Conservation (phyloP, 495 filamentous ascomycete species). For the Talaromyces trachyspermus region DNA sequence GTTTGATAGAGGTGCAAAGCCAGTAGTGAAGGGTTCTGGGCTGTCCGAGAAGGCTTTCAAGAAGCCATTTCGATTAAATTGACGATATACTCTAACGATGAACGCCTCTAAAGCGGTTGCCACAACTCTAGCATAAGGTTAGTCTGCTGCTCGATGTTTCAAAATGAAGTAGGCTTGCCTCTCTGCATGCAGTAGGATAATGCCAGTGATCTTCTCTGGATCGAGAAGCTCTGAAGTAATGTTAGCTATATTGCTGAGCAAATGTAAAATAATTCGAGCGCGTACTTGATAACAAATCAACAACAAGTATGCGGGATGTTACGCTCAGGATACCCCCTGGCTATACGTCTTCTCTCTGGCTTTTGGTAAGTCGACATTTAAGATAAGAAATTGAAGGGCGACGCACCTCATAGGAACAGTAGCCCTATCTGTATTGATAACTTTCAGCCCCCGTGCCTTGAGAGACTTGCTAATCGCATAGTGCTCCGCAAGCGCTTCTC, state of each 20-base stretch:
- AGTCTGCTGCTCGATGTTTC: conserved; percentile 1
- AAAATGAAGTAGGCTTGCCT: conserved; percentile 28
- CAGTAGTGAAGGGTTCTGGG: conserved; percentile 83
- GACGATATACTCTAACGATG: conserved; percentile 86
- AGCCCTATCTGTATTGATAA: conserved; percentile 92
- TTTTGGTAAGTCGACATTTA: conserved; percentile 12
- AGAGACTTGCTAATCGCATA: conserved; percentile 73
- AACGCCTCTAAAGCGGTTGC: conserved; percentile 93
- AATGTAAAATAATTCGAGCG: background rate
- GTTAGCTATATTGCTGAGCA: conserved; percentile 13
- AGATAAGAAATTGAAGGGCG: background rate
- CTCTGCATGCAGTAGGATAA: conserved; percentile 86
- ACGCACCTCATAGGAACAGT: conserved; percentile 63
- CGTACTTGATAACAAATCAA: conserved; percentile 76
- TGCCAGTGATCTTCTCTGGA: conserved; percentile 77
- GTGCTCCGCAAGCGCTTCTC: conserved; percentile 78
- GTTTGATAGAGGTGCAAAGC: conserved; percentile 80
- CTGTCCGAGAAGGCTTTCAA: conserved; percentile 95
- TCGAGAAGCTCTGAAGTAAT: conserved; percentile 52
- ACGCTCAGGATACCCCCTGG: conserved; percentile 91
- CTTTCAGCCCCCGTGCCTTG: conserved; percentile 73
- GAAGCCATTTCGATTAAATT: conserved; percentile 88
- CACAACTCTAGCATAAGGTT: conserved; percentile 45
- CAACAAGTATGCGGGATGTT: conserved; percentile 89
- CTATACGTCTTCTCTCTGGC: conserved; percentile 80